Evolutionary conservation across 2,329 filamentous ascomycete genomes (phyloP).

Genomic region (Penicillium expansum): DNA sequence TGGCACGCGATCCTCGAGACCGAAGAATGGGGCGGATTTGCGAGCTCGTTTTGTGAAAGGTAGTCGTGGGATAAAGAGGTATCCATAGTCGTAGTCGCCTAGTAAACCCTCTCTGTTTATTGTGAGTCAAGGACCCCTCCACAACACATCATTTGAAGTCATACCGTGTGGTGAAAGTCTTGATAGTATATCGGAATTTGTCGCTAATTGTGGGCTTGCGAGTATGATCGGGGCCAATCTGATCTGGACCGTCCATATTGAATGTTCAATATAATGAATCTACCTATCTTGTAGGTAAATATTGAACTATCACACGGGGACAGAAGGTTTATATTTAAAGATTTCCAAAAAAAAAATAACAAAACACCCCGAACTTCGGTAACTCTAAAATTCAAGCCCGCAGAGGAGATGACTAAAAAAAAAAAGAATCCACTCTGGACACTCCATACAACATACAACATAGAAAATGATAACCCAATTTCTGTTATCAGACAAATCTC

Average conservation of each 20-base stretch:
- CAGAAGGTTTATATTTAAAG: not conserved
- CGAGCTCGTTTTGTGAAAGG: slow-evolving; percentile 71
- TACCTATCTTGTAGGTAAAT: too few relatives aligned
- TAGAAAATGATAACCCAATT: not conserved
- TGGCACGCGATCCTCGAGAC: slow-evolving; percentile 66
- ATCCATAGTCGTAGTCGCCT: slow-evolving; percentile 85
- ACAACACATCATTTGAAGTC: not conserved
- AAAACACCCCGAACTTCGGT: not conserved
- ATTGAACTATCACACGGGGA: not conserved
- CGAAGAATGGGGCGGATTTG: slow-evolving; percentile 65
- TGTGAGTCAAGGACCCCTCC: not conserved
- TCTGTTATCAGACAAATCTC: not conserved
- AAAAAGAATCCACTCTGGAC: not conserved
- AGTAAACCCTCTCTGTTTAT: slow-evolving; percentile 65
- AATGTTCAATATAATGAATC: not conserved
- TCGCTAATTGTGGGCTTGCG: slow-evolving; percentile 40
- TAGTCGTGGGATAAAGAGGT: slow-evolving; percentile 76
- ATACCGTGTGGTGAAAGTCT: slow-evolving; percentile 44
- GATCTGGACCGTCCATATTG: slow-evolving; percentile 42
- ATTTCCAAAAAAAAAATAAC: not conserved
- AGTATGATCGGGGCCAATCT: slow-evolving; percentile 43
- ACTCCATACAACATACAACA: too few relatives aligned
- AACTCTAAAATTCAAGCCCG: slow-evolving; percentile 1
- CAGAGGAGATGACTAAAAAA: not conserved
- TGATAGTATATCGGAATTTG: slow-evolving; percentile 33